These are phyloP conservation scores for Termitomyces sp. DNA, from an alignment of 768 basidiomycete genomes.

Conservation along the genomic window DNA sequence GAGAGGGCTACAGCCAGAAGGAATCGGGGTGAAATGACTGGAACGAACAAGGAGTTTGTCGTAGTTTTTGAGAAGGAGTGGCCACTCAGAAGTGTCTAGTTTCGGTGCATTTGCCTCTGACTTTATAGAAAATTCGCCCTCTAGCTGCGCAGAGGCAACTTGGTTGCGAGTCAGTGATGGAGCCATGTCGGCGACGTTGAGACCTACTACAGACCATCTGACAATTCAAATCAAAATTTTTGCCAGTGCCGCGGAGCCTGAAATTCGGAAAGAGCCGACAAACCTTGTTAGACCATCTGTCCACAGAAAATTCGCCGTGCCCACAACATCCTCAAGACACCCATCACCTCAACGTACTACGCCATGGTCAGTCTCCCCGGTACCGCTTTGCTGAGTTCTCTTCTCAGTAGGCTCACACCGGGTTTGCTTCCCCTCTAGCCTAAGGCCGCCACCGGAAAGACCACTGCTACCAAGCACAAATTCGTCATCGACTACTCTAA, in stretches of 20 bases:
- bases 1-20: conserved; percentile 87
- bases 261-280: conserved; percentile 14
- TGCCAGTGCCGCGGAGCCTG: conserved; percentile 11
- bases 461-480: conserved; percentile 61
- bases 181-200: conserved; percentile 26
- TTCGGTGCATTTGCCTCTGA: conserved; percentile 69
- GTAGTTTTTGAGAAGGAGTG: conserved; percentile 96
- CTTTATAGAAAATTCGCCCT: conserved; percentile 79
- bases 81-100: conserved; percentile 97
- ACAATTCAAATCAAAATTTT: conserved; percentile 12
- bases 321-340: conserved; percentile 25
- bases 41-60: conserved; percentile 94
- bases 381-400: conserved; percentile 84
- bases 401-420: conserved; percentile 88
- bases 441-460: conserved; percentile 54
- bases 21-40: conserved; percentile 97
- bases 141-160: conserved; percentile 69
- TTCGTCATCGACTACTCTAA: conserved; percentile 85
- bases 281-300: conserved; percentile 43
- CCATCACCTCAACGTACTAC: conserved; percentile 19
- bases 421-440: conserved; percentile 43
- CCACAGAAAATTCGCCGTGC: conserved; percentile 28
- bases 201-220: neutral
- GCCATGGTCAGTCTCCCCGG: conserved; percentile 70
- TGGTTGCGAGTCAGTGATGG: conserved; percentile 58